Conservation (phyloP, 768 basidiomycete genomes). For the Pulveroboletus frians region DNA sequence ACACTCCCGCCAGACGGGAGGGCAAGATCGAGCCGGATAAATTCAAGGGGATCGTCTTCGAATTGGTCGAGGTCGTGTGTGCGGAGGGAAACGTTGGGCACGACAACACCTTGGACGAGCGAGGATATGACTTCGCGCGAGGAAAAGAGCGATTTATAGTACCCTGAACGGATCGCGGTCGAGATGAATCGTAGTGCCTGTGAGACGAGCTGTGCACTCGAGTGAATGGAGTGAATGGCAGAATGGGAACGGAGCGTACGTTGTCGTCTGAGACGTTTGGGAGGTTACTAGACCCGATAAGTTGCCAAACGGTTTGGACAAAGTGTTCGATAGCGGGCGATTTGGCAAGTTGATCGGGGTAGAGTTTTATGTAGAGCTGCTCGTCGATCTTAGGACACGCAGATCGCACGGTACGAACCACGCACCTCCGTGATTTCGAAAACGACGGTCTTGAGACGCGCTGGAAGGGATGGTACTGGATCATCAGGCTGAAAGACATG, state of each 20-base stretch:
- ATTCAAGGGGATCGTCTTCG: constrained; percentile 95
- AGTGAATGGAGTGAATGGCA: not conserved
- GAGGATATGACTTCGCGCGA: constrained; percentile 73
- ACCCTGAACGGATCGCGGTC: constrained; percentile 83
- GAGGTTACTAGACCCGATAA: constrained; percentile 64
- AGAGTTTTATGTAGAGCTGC: constrained; percentile 77
- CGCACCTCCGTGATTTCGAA: constrained; percentile 85
- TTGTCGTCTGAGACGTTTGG: constrained; percentile 70
- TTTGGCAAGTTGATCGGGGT: constrained; percentile 68
- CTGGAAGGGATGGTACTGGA: constrained; percentile 75
- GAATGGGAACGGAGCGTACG: constrained; percentile 38
- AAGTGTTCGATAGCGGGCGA: constrained; percentile 63
- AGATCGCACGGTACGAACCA: not conserved
- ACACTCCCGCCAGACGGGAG: constrained; percentile 43
- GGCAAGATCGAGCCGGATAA: constrained; percentile 81
- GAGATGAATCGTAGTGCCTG: constrained; percentile 89
- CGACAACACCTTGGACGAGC: constrained; percentile 83
- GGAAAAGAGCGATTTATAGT: constrained; percentile 78
- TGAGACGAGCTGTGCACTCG: constrained; percentile 63
- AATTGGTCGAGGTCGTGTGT: constrained; percentile 93
- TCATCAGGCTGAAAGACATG: constrained; percentile 61
- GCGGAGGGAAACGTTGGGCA: constrained; percentile 88
- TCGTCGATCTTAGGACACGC: not conserved
- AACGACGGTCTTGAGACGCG: constrained; percentile 83
- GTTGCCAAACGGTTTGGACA: constrained; percentile 86